Percentiles rank a stretch among this genome's conserved stretches.
phyloP scores from a whole-genome alignment of 805 yeast genomes.

The Candida piceae region DNA sequence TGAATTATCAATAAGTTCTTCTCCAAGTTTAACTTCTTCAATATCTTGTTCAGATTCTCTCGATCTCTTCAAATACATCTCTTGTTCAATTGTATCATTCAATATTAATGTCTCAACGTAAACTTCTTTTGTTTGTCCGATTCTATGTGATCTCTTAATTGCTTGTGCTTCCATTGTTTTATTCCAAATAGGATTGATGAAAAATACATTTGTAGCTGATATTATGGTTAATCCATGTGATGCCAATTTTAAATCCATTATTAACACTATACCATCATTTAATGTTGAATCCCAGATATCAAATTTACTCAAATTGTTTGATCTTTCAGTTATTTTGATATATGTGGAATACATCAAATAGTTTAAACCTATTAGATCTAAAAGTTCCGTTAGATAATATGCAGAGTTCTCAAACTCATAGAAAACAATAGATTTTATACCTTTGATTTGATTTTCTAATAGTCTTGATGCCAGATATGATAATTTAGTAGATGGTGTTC shows the following conservation, averaged over 20 bases:
- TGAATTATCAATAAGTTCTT: conserved; percentile 50
- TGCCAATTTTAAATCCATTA: conserved; percentile 66
- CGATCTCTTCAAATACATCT: conserved; percentile 43
- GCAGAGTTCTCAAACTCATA: conserved; percentile 72
- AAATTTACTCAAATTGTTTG: conserved; percentile 48
- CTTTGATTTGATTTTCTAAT: conserved; percentile 43
- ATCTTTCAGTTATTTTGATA: conserved; percentile 44
- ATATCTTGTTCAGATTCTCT: conserved; percentile 10
- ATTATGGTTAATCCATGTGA: conserved; percentile 67
- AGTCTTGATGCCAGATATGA: conserved; percentile 54
- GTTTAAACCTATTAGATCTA: conserved; percentile 56
- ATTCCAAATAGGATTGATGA: conserved; percentile 70
- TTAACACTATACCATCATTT: conserved; percentile 45
- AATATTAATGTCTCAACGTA: conserved; percentile 64
- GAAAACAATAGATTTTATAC: conserved; percentile 55
- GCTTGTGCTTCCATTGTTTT: conserved; percentile 70
- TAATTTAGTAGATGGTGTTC: conserved; percentile 60
- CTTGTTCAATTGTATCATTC: conserved; percentile 62
- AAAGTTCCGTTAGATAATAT: conserved; percentile 56
- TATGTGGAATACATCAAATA: conserved; percentile 64
- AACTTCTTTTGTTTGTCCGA: conserved; percentile 62
- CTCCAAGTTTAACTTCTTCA: conserved; percentile 16
- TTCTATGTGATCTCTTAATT: conserved; percentile 71
- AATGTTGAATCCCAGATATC: conserved; percentile 37
- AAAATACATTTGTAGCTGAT: conserved; percentile 64